Conservation (phyloP, 495 filamentous ascomycete species). For the Daldinia grandis region DNA sequence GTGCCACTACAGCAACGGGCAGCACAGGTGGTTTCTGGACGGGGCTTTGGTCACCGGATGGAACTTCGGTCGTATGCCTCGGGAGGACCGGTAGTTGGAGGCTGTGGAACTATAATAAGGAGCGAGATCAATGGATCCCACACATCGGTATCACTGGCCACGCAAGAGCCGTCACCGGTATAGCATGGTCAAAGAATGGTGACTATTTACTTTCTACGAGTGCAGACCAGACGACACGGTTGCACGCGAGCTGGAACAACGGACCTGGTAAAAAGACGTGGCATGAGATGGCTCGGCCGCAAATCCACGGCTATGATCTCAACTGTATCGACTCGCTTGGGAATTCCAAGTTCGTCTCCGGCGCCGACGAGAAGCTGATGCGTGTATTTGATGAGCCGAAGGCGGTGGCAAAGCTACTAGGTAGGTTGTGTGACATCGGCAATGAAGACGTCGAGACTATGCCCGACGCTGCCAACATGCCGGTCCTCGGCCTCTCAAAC, state of each 20-base stretch:
- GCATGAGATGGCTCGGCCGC: conserved; percentile 95
- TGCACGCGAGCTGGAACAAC: conserved; percentile 83
- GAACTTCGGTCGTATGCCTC: conserved; percentile 76
- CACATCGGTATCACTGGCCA: conserved; percentile 83
- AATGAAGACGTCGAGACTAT: conserved; percentile 57
- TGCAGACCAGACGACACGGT: conserved; percentile 91
- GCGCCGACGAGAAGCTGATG: conserved; percentile 97
- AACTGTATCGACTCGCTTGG: conserved; percentile 87
- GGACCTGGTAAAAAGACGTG: conserved; percentile 63
- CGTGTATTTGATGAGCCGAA: conserved; percentile 93
- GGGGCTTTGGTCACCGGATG: conserved; percentile 88
- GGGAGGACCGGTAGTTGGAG: conserved; percentile 95
- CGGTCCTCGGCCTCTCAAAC: conserved; percentile 94
- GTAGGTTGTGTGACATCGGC: conserved; percentile 69
- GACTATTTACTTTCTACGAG: conserved; percentile 88
- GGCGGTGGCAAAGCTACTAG: conserved; percentile 77
- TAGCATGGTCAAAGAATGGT: conserved; percentile 85
- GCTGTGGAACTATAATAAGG: conserved; percentile 66
- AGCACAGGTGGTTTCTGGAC: conserved; percentile 97
- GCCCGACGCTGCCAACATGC: conserved; percentile 89
- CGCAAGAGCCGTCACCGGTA: conserved; percentile 76
- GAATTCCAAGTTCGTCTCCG: conserved; percentile 80
- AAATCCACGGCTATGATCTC: conserved; percentile 98
- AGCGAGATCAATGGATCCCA: conserved; percentile 74
- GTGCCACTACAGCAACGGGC: conserved; percentile 92